phyloP scores from a whole-genome alignment of 2,329 filamentous ascomycete genomes.

The Fusarium sp. region DNA sequence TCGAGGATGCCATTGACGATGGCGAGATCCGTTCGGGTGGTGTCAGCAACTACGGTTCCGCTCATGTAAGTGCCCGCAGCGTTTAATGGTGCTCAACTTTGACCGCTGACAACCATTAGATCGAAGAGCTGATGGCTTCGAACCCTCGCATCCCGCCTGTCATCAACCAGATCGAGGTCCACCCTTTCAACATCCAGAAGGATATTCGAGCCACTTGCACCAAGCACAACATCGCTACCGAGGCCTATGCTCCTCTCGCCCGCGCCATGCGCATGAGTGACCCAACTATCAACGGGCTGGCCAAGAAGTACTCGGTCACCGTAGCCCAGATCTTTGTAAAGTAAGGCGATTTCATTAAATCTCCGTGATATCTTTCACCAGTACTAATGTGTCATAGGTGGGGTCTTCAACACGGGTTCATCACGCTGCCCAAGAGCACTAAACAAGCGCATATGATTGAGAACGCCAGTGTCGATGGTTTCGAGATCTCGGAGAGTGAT shows the following conservation, averaged over 20 bases:
- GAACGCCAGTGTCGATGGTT: constrained; percentile 70
- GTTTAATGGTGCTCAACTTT: accelerated
- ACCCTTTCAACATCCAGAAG: constrained; percentile 81
- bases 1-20: constrained; percentile 79
- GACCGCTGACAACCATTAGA: constrained; percentile 49
- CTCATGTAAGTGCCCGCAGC: constrained; percentile 65
- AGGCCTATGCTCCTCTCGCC: constrained; percentile 84
- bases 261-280: constrained; percentile 77
- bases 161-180: constrained; percentile 85
- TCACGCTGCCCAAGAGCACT: constrained; percentile 79
- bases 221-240: constrained; percentile 73
- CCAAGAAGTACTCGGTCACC: constrained; percentile 75
- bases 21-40: constrained; percentile 78
- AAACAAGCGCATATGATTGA: constrained; percentile 70
- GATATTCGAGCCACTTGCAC: constrained; percentile 75
- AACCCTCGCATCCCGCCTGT: constrained; percentile 72
- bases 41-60: constrained; percentile 82
- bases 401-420: constrained; percentile 79
- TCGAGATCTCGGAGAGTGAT: constrained; percentile 71
- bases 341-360: constrained; percentile 40
- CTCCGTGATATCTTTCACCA: background rate
- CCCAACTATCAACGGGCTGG: constrained; percentile 68
- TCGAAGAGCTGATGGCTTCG: constrained; percentile 74
- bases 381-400: constrained; percentile 59
- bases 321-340: constrained; percentile 78